These are phyloP conservation scores for Solanum virginianum DNA, from an alignment of 257 asterid species.

Conservation along the genomic window DNA sequence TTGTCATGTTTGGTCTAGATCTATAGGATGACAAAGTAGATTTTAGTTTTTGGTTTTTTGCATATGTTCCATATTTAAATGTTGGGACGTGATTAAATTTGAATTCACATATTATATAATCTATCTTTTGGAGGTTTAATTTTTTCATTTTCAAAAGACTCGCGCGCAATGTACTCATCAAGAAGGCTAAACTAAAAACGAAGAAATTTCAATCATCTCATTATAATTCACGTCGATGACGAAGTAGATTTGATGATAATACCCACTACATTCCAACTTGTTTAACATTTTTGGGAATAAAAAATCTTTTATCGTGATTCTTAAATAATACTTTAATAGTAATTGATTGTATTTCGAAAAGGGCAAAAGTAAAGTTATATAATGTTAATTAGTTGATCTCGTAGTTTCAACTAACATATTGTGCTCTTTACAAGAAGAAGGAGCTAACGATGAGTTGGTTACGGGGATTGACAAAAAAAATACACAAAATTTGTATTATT, in stretches of 20 bases:
- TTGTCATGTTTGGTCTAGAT: neutral
- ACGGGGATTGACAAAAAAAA: neutral
- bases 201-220: neutral
- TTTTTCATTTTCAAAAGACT: neutral
- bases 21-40: neutral
- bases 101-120: neutral
- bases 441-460: neutral
- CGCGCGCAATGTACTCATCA: fast-evolving
- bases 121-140: neutral
- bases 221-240: fast-evolving
- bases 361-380: too few relatives aligned
- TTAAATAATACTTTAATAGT: neutral
- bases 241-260: neutral
- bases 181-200: fast-evolving
- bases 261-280: neutral
- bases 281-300: neutral
- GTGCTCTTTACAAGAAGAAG: neutral
- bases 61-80: fast-evolving
- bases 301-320: neutral
- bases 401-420: neutral
- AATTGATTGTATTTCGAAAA: neutral
- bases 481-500: neutral
- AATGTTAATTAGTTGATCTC: neutral
- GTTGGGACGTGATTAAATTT: neutral
- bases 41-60: neutral